Evolutionary conservation across 2,329 filamentous ascomycete genomes (phyloP), one percentile per base, ranked within the genome.

Genomic region (Podosphaera xanthii): DNA sequence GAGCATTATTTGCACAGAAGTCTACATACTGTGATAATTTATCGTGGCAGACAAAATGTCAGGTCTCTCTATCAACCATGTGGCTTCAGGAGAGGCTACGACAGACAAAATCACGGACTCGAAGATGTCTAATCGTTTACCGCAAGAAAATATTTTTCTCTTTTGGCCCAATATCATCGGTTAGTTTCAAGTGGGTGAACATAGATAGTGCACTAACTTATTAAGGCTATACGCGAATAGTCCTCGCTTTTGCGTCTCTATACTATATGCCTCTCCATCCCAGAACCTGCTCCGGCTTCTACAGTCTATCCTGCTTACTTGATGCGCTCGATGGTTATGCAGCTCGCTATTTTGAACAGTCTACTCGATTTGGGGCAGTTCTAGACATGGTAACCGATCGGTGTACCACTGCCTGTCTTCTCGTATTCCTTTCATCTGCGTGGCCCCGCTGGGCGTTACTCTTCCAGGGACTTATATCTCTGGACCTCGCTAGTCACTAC

Each of bases 231-330:
- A 77, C 74, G 60, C 83, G 87, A 67, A 84, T 92, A 68, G 74
- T 91, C 63, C 79, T 91, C 64, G 89, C 90, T 66, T 75, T 96
- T 67, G 87, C 86, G 55, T 96, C 92, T 35, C 82, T 98, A 64
- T 95, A 97, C 76, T 98, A 96, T 76, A 98, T 98, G 92, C 91
- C 92, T 58, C 81, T 97, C 59, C 92, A 98, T 71, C 91, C 91
- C n/a, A 85, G 91, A 67, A 95, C 90, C 44, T 97, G 91, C 74
- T 90, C 87, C 61, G 72, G 90, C 57, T 81, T 94, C 59, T 98
- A 98, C 77, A 91, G 84, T 70, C 75, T 98, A 61, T 97, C 91
- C 34, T 97, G 92, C 71, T 80, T 97, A 52, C 84, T 98, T 64
- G 92, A 98, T 70, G 92, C 91, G 53, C 80, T 97, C 63, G 92